phyloP scores from a whole-genome alignment of 2,329 filamentous ascomycete genomes.

The Anisogramma anomala region DNA sequence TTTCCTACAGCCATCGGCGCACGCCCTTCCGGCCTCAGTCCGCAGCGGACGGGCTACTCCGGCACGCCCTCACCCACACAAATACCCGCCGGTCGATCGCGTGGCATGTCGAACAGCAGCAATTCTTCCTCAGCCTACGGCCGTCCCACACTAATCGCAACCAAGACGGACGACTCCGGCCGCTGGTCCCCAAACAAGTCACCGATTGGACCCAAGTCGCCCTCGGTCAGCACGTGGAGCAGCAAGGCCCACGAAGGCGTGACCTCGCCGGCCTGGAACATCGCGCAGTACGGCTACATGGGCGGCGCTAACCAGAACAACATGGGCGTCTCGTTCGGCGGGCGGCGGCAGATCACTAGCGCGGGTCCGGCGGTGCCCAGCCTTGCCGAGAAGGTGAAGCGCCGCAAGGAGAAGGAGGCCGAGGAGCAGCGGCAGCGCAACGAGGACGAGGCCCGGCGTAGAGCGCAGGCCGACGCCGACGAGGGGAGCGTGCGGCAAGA shows the following conservation, averaged over 20 bases:
- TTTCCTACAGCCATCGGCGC: conserved; percentile 71
- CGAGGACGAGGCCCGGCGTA: conserved; percentile 37
- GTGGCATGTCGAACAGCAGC: conserved; percentile 46
- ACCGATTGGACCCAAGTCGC: conserved; percentile 31
- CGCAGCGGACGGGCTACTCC: conserved; percentile 47
- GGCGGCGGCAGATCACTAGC: conserved; percentile 81
- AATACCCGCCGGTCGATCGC: conserved; percentile 30
- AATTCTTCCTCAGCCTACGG: conserved; percentile 42
- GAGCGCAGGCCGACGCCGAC: conserved; percentile 40
- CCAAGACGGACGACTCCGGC: conserved; percentile 44
- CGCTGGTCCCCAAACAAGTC: conserved; percentile 50
- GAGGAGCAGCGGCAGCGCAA: conserved; percentile 51
- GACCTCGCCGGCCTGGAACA: conserved; percentile 92
- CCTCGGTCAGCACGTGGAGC: conserved; percentile 78
- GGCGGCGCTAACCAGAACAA: conserved; percentile 94
- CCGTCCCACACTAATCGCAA: conserved; percentile 31
- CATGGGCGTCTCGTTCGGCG: conserved; percentile 85
- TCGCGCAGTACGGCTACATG: conserved; percentile 97
- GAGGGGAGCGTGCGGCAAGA: conserved; percentile 50
- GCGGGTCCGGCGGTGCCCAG: conserved; percentile 69
- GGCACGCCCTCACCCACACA: conserved; percentile 32
- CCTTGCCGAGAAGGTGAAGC: conserved; percentile 72
- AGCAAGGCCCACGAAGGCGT: conserved; percentile 68
- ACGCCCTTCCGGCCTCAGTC: conserved; percentile 51
- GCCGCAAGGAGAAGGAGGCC: conserved; percentile 41